Conservation (phyloP, 768 basidiomycete species). For the Suillus tomentosus region DNA sequence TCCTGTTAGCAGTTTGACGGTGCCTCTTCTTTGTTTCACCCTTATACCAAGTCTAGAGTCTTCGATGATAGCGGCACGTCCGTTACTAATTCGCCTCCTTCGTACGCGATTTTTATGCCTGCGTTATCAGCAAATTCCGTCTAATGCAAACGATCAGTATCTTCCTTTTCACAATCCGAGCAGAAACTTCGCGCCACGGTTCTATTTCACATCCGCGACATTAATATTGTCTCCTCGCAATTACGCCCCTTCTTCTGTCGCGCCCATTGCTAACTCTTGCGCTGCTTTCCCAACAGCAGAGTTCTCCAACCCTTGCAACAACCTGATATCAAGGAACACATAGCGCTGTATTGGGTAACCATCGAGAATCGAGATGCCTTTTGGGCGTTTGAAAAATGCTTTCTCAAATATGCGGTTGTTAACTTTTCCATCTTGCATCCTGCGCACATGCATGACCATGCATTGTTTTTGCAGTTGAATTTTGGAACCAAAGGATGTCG, state of each 20-base stretch:
- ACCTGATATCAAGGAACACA: not conserved
- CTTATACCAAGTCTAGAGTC: not conserved
- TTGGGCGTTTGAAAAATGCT: no score
- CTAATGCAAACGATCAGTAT: not conserved
- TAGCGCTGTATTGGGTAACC: not conserved
- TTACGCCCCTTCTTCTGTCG: slow-evolving; percentile 4
- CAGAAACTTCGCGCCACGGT: not conserved
- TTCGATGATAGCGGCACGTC: not conserved
- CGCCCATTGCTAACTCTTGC: slow-evolving; percentile 56
- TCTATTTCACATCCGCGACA: not conserved
- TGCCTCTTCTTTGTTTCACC: not conserved
- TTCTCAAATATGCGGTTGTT: no score
- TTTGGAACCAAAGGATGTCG: no score
- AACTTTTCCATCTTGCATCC: no score
- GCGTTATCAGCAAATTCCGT: slow-evolving; percentile 2
- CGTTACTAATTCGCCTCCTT: not conserved
- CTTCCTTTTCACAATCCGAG: not conserved
- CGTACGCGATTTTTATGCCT: slow-evolving; percentile 14
- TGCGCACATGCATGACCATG: no score
- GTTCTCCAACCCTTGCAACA: not conserved
- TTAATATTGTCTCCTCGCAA: not conserved
- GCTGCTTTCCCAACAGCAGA: slow-evolving; percentile 49
- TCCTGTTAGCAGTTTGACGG: not conserved
- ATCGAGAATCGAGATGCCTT: no score
- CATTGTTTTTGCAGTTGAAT: no score